These are phyloP conservation scores for Penicillium herquei DNA, from an alignment of 495 filamentous ascomycete genomes.

Conservation along the genomic window DNA sequence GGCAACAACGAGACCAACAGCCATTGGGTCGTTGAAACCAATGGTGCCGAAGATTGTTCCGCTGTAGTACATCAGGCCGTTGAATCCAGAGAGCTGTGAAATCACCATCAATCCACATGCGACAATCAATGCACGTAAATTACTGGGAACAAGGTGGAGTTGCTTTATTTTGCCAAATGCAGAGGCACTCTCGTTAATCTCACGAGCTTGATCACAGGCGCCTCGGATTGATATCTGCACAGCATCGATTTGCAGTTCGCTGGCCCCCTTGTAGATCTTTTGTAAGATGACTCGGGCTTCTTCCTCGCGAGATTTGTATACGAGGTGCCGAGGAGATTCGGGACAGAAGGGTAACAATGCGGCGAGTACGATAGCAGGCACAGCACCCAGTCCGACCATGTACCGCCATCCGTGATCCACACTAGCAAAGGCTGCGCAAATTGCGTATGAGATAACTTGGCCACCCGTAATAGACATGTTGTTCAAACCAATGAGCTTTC, in stretches of 20 bases:
- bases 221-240: constrained; percentile 32
- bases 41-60: constrained; percentile 52
- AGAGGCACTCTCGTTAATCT: constrained; percentile 31
- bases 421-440: constrained; percentile 52
- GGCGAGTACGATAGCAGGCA: constrained; percentile 47
- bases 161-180: constrained; percentile 41
- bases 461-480: constrained; percentile 57
- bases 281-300: constrained; percentile 37
- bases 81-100: constrained; percentile 49
- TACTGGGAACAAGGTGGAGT: constrained; percentile 45
- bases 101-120: constrained; percentile 53
- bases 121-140: constrained; percentile 48
- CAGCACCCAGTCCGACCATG: constrained; percentile 51
- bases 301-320: constrained; percentile 42
- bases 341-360: constrained; percentile 48
- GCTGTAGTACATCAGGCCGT: constrained; percentile 52
- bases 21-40: constrained; percentile 51
- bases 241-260: constrained; percentile 38
- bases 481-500: constrained; percentile 55
- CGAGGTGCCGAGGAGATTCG: constrained; percentile 53
- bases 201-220: constrained; percentile 37
- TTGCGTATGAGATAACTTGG: constrained; percentile 50
- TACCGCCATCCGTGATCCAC: constrained; percentile 51
- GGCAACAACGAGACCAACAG: constrained; percentile 50
- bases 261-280: constrained; percentile 38